Conservation (phyloP, 164 flowering plant genomes). For the Liquidambar formosana region DNA sequence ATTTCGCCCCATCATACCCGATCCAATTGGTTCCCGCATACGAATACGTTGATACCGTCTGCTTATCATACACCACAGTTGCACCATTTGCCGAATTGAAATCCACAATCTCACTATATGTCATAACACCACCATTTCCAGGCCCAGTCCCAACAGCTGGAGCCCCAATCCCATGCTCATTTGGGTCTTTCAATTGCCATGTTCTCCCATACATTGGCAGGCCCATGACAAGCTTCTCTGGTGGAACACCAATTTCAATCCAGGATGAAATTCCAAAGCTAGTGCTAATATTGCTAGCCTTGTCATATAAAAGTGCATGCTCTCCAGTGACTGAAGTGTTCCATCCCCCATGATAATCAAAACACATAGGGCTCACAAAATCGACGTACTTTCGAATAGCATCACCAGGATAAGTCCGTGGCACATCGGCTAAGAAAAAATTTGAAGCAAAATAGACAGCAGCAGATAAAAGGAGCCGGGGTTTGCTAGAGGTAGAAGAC, state of each 20-base stretch:
- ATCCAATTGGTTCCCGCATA: slow-evolving; percentile 27
- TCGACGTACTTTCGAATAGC: slow-evolving; percentile 7
- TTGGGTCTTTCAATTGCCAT: slow-evolving; percentile 27
- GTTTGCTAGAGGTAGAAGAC: slow-evolving; percentile 9
- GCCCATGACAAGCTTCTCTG: too few relatives aligned
- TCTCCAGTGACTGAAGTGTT: slow-evolving; percentile 25
- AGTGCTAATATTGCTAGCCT: too few relatives aligned
- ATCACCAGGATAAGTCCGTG: background rate
- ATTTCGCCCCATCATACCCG: slow-evolving; percentile 24
- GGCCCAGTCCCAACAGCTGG: slow-evolving; percentile 35
- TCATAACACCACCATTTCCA: slow-evolving; percentile 21
- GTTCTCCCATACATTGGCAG: too few relatives aligned
- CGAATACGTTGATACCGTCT: too few relatives aligned
- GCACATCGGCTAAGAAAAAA: background rate
- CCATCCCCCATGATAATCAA: slow-evolving; percentile 17
- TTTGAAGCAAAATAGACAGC: slow-evolving; percentile 27
- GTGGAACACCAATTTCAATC: too few relatives aligned
- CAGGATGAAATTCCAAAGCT: too few relatives aligned
- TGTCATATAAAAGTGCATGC: too few relatives aligned
- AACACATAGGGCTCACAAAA: too few relatives aligned
- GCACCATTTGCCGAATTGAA: slow-evolving; percentile 13
- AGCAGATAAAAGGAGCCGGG: slow-evolving; percentile 27
- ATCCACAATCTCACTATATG: slow-evolving; percentile 18
- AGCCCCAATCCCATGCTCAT: slow-evolving; percentile 33
- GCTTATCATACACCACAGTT: too few relatives aligned